Conservation (phyloP, 2,329 filamentous ascomycete species). For the Colletotrichum lentis region DNA sequence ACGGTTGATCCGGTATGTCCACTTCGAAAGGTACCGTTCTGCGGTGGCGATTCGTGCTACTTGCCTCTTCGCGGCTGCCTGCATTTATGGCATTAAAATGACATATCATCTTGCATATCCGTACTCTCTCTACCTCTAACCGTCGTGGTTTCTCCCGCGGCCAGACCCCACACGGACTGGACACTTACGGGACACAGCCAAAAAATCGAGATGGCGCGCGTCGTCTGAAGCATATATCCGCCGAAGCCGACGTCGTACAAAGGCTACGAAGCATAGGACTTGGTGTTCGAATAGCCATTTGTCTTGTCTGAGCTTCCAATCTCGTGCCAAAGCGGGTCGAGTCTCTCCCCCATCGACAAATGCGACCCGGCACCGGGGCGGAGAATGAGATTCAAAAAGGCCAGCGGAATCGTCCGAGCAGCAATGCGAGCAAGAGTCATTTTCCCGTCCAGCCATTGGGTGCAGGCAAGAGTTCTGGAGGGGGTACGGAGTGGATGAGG, state of each 20-base stretch:
- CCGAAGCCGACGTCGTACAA: conserved; percentile 25
- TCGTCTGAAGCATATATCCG: conserved; percentile 27
- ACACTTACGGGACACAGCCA: conserved; percentile 5
- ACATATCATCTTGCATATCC: conserved; percentile 38
- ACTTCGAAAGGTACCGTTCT: conserved; percentile 25
- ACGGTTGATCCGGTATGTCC: conserved; percentile 28
- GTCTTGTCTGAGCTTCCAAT: conserved; percentile 35
- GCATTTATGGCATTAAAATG: conserved; percentile 40
- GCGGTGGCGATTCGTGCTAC: conserved; percentile 33
- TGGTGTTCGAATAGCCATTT: conserved; percentile 9
- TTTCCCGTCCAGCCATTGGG: conserved; percentile 22
- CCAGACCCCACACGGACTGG: conserved; percentile 15
- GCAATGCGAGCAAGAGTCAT: conserved; percentile 20
- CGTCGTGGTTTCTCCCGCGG: conserved; percentile 14
- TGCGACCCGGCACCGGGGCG: conserved; percentile 1
- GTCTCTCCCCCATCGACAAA: conserved; percentile 16
- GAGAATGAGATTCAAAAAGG: not conserved
- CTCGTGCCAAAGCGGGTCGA: conserved; percentile 35
- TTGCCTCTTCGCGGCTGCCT: conserved; percentile 29
- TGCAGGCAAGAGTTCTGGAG: not conserved
- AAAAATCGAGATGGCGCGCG: conserved; percentile 12
- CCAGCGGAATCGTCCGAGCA: conserved; percentile 10
- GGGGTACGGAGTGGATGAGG: too few species aligned
- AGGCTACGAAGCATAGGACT: not conserved
- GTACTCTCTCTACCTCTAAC: conserved; percentile 20